Percentiles rank a stretch among this genome's conserved stretches.
phyloP scores from a whole-genome alignment of 306 rosid genomes.

The Rosa rugosa region DNA sequence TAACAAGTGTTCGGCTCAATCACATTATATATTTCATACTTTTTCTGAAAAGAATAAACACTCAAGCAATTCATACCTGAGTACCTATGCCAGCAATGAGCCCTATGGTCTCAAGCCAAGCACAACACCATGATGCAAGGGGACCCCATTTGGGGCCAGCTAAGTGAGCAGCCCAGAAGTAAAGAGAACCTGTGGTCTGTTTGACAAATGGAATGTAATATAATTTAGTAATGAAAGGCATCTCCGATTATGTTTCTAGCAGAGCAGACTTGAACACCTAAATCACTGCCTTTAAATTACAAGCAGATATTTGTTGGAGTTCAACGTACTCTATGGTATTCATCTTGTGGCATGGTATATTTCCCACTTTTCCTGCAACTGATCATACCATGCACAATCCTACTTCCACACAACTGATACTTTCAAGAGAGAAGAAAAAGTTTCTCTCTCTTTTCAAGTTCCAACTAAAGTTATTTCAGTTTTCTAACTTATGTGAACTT shows the following conservation, averaged over 20 bases:
- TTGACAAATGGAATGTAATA: conserved; percentile 10
- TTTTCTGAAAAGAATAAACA: neutral
- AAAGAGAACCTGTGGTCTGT: conserved; percentile 91
- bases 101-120: conserved; percentile 91
- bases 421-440: neutral
- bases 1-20: conserved; percentile 5
- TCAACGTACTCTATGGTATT: neutral
- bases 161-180: conserved; percentile 96
- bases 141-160: conserved; percentile 96
- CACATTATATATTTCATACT: neutral
- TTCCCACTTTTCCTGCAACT: neutral
- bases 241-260: neutral
- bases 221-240: neutral
- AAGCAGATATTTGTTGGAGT: neutral
- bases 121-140: conserved; percentile 91
- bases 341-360: neutral
- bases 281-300: neutral
- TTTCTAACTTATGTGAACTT: neutral
- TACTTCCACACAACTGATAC: neutral
- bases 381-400: neutral
- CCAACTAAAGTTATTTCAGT: neutral
- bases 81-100: conserved; percentile 84
- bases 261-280: neutral
- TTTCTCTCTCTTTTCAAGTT: neutral
- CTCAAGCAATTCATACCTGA: conserved; percentile 47